Conservation (phyloP, 805 yeast species). For the Cephaloascus fragrans region DNA sequence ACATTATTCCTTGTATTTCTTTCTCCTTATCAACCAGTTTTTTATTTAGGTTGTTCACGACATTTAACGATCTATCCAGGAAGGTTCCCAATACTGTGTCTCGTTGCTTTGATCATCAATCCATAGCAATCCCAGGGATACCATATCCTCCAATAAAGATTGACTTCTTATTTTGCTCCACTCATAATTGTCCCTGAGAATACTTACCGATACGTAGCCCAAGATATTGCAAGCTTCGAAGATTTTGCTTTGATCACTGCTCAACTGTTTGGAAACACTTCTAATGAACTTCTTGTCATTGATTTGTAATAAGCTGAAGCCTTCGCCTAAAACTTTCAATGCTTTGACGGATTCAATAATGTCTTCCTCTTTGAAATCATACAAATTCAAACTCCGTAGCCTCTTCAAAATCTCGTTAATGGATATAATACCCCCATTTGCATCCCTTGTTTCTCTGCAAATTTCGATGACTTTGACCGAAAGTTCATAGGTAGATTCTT, state of each 20-base stretch:
- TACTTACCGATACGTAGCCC: constrained; percentile 60
- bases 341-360: constrained; percentile 44
- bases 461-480: constrained; percentile 69
- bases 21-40: too few relatives aligned
- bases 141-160: constrained; percentile 67
- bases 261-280: constrained; percentile 53
- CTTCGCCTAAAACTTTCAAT: constrained; percentile 55
- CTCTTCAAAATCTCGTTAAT: constrained; percentile 39
- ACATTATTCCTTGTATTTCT: too few relatives aligned
- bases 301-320: constrained; percentile 53
- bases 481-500: constrained; percentile 47
- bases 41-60: too few relatives aligned
- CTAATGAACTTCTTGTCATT: constrained; percentile 51
- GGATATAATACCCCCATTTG: constrained; percentile 77
- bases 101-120: constrained; percentile 45
- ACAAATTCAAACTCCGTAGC: constrained; percentile 16
- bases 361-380: constrained; percentile 35
- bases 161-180: constrained; percentile 64
- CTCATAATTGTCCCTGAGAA: constrained; percentile 62
- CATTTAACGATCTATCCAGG: constrained; percentile 55
- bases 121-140: constrained; percentile 80
- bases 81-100: constrained; percentile 60
- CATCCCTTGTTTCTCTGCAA: constrained; percentile 56
- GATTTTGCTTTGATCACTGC: constrained; percentile 59
- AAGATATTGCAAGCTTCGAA: constrained; percentile 68